phyloP scores from a whole-genome alignment of 352 stramenopile genomes.

The Thalassiosira ordinaria region DNA sequence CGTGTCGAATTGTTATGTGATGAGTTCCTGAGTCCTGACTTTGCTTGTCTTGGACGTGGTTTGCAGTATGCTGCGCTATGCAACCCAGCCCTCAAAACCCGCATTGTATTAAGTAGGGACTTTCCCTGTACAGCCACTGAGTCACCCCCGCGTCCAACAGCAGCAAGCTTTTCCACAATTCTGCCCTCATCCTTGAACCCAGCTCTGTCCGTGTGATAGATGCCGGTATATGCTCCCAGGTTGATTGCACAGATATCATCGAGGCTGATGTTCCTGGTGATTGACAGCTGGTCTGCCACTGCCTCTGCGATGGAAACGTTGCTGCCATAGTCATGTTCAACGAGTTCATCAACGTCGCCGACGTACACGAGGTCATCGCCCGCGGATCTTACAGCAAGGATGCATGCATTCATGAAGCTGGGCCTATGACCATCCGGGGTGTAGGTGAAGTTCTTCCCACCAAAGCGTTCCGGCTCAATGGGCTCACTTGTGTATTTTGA shows the following conservation, averaged over 20 bases:
- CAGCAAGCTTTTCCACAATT: slow-evolving; percentile 13
- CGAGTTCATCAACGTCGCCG: background rate
- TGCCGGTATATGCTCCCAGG: background rate
- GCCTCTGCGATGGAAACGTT: background rate
- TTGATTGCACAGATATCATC: slow-evolving; percentile 3
- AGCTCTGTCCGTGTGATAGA: background rate
- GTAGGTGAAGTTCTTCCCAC: slow-evolving; percentile 20
- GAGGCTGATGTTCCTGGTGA: background rate
- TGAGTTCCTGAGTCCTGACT: background rate
- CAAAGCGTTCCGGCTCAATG: slow-evolving; percentile 24
- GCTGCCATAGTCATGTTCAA: slow-evolving; percentile 4
- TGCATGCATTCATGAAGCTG: slow-evolving; percentile 19
- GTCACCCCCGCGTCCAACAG: background rate
- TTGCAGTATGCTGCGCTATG: slow-evolving; percentile 21
- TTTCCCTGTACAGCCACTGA: slow-evolving; percentile 16
- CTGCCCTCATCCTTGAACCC: background rate
- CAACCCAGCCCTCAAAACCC: slow-evolving; percentile 4
- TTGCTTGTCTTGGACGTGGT: background rate
- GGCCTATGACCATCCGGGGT: slow-evolving; percentile 17
- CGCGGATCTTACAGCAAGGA: background rate
- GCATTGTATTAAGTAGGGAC: background rate
- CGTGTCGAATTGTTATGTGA: background rate
- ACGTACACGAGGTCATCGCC: slow-evolving; percentile 3
- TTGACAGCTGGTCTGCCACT: background rate
- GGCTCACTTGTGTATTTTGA: slow-evolving; percentile 4